A percentile compares a stretch with the other conserved stretches of the same genome.
Conservation (phyloP, 768 basidiomycete species). For the Cystofilobasidium capitatum region DNA sequence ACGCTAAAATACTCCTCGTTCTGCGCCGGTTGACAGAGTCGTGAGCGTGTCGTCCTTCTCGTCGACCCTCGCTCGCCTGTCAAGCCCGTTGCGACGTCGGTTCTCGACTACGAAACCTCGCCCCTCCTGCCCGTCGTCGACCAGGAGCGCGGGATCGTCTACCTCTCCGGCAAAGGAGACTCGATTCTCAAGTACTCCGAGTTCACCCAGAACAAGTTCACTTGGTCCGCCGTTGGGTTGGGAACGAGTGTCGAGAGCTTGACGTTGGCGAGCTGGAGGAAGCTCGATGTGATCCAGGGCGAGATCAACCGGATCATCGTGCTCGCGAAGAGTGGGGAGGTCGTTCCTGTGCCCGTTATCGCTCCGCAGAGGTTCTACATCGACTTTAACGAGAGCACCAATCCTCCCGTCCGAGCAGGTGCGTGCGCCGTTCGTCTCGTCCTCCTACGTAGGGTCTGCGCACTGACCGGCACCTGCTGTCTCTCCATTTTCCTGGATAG, state of each 20-base stretch:
- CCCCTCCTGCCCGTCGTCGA: constrained; percentile 37
- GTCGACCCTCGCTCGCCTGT: constrained; percentile 27
- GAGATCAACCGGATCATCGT: constrained; percentile 38
- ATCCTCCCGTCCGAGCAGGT: constrained; percentile 31
- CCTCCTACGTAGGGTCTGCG: not conserved
- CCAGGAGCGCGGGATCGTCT: constrained; percentile 36
- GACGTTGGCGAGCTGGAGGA: constrained; percentile 31
- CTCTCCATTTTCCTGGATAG: not conserved
- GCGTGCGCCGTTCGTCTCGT: not conserved
- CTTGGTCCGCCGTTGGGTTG: constrained; percentile 15
- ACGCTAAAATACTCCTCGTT: not conserved
- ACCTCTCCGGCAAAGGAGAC: constrained; percentile 34
- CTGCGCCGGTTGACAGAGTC: constrained; percentile 24
- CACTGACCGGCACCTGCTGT: not conserved
- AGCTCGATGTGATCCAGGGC: constrained; percentile 39
- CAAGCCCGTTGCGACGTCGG: constrained; percentile 26
- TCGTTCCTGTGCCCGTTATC: constrained; percentile 37
- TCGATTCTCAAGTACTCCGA: not conserved
- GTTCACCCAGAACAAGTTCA: not conserved
- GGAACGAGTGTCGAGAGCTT: not conserved
- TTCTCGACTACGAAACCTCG: constrained; percentile 38
- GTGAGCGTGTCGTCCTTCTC: constrained; percentile 38
- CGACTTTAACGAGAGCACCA: constrained; percentile 40
- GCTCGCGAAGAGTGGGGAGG: constrained; percentile 34
- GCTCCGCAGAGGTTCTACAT: constrained; percentile 39